Conservation (phyloP, 1,139 yeast species). For the Scheffersomyces quercinus region DNA sequence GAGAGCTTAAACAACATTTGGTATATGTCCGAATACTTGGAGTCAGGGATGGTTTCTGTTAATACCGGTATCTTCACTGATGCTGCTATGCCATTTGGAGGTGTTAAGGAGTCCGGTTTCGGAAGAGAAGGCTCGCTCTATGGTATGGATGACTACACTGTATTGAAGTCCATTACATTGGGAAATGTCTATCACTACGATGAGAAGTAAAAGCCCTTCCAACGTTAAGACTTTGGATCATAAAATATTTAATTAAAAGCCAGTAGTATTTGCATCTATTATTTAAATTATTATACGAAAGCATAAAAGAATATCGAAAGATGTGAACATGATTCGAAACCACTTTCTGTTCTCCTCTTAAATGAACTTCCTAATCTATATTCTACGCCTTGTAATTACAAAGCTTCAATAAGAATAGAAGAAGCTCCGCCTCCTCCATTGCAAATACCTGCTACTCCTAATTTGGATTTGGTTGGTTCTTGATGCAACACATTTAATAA, state of each 20-base stretch:
- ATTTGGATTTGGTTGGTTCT: conserved; percentile 2
- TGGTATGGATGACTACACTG: conserved; percentile 75
- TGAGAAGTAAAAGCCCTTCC: no score
- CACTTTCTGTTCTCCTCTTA: no score
- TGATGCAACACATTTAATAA: conserved; percentile 5
- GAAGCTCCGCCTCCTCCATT: conserved; percentile 8
- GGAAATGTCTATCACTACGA: conserved; percentile 24
- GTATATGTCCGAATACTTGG: conserved; percentile 64
- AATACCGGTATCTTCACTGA: conserved; percentile 77
- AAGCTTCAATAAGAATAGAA: background rate
- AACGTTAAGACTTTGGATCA: background rate
- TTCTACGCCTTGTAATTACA: background rate
- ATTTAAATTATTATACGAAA: no score
- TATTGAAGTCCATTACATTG: conserved; percentile 59
- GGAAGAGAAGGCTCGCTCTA: conserved; percentile 81
- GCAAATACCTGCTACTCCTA: conserved; percentile 5
- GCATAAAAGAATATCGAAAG: no score
- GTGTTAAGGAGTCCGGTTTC: conserved; percentile 76
- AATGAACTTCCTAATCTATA: no score
- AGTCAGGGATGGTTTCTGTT: conserved; percentile 80
- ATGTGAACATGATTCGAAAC: no score
- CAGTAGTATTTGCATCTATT: no score
- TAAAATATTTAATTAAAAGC: no score
- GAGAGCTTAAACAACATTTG: conserved; percentile 36
- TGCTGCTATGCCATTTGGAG: conserved; percentile 76